phyloP scores from a whole-genome alignment of 2,329 filamentous ascomycete species.

The Parasarocladium wereldwijsianum region DNA sequence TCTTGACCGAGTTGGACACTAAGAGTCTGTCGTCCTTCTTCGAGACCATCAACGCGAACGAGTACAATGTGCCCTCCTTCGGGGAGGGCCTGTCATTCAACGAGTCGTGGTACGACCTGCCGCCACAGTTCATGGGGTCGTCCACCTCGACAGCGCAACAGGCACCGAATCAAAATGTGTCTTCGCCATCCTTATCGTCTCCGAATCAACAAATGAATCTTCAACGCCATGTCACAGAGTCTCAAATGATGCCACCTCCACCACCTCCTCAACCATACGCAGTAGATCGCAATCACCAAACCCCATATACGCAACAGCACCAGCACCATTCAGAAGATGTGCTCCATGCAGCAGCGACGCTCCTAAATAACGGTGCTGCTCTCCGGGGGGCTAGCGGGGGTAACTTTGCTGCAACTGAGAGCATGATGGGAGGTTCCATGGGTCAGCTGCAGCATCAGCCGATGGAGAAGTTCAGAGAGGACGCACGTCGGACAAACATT shows the following conservation, averaged over 20 bases:
- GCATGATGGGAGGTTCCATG: slow-evolving; percentile 18
- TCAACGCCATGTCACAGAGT: slow-evolving; percentile 9
- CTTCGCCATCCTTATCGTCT: neutral
- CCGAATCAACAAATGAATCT: neutral
- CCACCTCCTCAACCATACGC: slow-evolving; percentile 14
- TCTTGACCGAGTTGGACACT: slow-evolving; percentile 48
- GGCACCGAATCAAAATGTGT: slow-evolving; percentile 10
- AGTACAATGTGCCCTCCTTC: slow-evolving; percentile 33
- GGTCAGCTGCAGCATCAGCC: slow-evolving; percentile 27
- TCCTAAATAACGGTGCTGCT: slow-evolving; percentile 27
- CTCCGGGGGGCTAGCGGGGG: slow-evolving; percentile 12
- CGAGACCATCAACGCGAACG: slow-evolving; percentile 34
- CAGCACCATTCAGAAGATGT: slow-evolving; percentile 33
- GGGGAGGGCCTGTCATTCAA: slow-evolving; percentile 35
- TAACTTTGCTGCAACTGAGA: slow-evolving; percentile 12
- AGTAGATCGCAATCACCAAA: slow-evolving; percentile 7
- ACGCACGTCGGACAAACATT: slow-evolving; percentile 18
- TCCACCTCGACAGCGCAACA: slow-evolving; percentile 48
- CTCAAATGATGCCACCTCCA: slow-evolving; percentile 21
- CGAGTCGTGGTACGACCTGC: slow-evolving; percentile 42
- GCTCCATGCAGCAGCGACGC: slow-evolving; percentile 37
- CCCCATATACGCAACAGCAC: slow-evolving; percentile 11
- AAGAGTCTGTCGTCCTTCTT: slow-evolving; percentile 45
- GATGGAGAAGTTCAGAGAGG: slow-evolving; percentile 26
- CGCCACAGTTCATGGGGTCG: slow-evolving; percentile 51